phyloP scores from a whole-genome alignment of 345 rosid species.

The Camelina neglecta region DNA sequence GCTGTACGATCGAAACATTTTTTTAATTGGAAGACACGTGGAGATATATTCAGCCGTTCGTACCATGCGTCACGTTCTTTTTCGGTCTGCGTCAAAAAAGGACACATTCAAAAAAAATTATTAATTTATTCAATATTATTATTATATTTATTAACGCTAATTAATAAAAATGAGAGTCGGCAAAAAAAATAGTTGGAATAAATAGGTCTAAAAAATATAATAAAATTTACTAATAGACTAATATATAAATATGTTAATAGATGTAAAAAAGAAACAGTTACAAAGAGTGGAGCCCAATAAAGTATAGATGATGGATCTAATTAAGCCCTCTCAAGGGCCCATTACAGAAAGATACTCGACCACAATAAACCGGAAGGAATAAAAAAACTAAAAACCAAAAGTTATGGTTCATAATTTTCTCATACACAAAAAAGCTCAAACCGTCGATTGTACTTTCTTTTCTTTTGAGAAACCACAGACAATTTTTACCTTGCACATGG shows the following conservation, averaged over 20 bases:
- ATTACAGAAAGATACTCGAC: not conserved
- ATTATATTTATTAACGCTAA: not conserved
- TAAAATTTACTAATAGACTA: too few species aligned
- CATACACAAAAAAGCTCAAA: not conserved
- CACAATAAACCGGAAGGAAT: not conserved
- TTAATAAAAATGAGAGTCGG: not conserved
- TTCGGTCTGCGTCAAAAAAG: constrained; percentile 28
- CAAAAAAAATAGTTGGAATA: not conserved
- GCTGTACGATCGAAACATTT: not conserved
- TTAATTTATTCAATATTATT: not conserved
- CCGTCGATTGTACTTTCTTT: not conserved
- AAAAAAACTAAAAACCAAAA: not conserved
- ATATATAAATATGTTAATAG: not conserved
- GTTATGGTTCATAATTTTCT: not conserved
- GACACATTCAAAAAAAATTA: not conserved
- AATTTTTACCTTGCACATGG: constrained; percentile 32
- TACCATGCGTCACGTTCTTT: constrained; percentile 43
- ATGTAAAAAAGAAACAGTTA: not conserved
- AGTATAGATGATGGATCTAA: not conserved
- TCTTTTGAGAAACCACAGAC: not conserved
- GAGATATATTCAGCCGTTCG: constrained; percentile 29
- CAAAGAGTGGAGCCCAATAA: constrained; percentile 24
- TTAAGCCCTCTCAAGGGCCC: constrained; percentile 18
- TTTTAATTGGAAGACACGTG: constrained; percentile 35
- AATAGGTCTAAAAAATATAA: not conserved